Percentiles rank a stretch among this genome's conserved stretches.
Evolutionary conservation across 2,329 filamentous ascomycete species (phyloP).

Genomic region (Ciborinia camelliae): DNA sequence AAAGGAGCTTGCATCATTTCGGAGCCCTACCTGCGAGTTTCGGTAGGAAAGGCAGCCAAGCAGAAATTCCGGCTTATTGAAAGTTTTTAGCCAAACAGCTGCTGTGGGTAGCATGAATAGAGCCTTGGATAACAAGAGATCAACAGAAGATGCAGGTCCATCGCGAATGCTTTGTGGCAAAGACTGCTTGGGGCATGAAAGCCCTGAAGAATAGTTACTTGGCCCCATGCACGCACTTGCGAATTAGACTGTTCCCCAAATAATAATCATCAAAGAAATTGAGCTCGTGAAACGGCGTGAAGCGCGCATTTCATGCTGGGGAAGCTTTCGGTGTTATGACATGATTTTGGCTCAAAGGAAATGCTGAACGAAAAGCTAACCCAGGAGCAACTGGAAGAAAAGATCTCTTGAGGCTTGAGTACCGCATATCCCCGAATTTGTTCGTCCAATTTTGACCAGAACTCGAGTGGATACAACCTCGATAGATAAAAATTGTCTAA

Average conservation of each 20-base stretch:
- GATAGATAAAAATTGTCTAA: neutral
- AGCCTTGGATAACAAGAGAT: neutral
- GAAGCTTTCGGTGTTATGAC: neutral
- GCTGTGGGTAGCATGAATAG: neutral
- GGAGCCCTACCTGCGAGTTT: neutral
- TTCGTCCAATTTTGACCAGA: neutral
- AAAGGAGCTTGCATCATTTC: neutral
- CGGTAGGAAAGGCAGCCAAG: neutral
- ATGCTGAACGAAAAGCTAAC: neutral
- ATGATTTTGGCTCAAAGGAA: neutral
- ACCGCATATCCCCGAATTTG: too few relatives aligned
- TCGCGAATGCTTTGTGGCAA: neutral
- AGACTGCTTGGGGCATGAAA: neutral
- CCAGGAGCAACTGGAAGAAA: neutral
- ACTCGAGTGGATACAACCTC: neutral
- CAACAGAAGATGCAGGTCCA: neutral
- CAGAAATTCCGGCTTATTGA: neutral
- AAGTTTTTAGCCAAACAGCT: neutral
- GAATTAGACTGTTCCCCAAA: neutral
- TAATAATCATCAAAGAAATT: neutral
- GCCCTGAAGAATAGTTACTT: neutral
- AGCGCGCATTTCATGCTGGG: too few relatives aligned
- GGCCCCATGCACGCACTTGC: neutral
- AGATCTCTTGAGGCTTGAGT: neutral
- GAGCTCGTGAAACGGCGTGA: neutral